phyloP scores from a whole-genome alignment of 1,284 basidiomycete species.

The Puccinia brachypodii region DNA sequence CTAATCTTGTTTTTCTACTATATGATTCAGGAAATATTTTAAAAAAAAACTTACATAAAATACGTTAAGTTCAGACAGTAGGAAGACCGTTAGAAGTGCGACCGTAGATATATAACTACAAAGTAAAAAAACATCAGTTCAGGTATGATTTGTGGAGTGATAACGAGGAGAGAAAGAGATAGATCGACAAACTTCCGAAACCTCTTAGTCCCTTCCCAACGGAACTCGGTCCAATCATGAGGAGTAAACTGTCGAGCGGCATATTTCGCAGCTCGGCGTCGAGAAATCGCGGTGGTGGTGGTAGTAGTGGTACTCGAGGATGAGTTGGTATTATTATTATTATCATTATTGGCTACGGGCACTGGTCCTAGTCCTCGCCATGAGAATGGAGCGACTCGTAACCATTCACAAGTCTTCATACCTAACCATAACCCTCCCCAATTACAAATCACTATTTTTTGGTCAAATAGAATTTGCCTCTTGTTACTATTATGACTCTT shows the following conservation, averaged over 20 bases:
- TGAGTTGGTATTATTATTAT: no score
- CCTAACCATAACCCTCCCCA: slow-evolving; percentile 79
- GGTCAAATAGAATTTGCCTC: neutral
- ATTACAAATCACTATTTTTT: slow-evolving; percentile 66
- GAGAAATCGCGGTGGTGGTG: slow-evolving; percentile 65
- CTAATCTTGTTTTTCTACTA: no score
- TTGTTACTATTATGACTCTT: neutral
- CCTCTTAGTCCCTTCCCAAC: slow-evolving; percentile 76
- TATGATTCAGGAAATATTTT: no score
- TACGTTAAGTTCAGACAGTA: slow-evolving; percentile 72
- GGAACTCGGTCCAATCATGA: slow-evolving; percentile 79
- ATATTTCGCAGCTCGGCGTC: slow-evolving; percentile 71
- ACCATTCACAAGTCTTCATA: slow-evolving; percentile 75
- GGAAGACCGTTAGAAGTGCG: slow-evolving; percentile 71
- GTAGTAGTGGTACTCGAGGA: no score
- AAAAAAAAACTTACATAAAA: slow-evolving; percentile 50
- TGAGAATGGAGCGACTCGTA: slow-evolving; percentile 66
- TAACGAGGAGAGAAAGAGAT: neutral
- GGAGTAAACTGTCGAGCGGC: slow-evolving; percentile 78
- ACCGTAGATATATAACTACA: slow-evolving; percentile 68
- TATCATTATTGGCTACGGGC: slow-evolving; percentile 67
- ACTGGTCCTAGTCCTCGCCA: slow-evolving; percentile 57
- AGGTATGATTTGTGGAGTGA: neutral
- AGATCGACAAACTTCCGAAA: slow-evolving; percentile 63
- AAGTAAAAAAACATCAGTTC: neutral